Percentiles rank a stretch among this genome's conserved stretches.
Evolutionary conservation across 129 eudicot species (phyloP).

Genomic region (Saposhnikovia divaricata): DNA sequence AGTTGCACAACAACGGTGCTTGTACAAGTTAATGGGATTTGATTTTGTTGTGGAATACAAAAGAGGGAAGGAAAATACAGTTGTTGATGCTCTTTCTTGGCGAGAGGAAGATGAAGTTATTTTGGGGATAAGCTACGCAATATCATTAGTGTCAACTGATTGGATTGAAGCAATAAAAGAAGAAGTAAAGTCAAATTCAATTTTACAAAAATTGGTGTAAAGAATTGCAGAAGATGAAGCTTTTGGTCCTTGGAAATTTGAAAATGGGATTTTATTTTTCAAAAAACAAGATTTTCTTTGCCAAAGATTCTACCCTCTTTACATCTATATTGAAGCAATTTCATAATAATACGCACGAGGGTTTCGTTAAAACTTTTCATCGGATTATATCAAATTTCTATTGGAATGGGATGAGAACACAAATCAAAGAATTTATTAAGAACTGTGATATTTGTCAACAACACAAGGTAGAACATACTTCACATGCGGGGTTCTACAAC

Average conservation of each 20-base stretch:
- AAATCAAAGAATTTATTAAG: not conserved
- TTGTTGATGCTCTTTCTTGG: no score
- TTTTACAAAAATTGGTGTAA: not conserved
- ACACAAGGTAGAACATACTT: not conserved
- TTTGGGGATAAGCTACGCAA: no score
- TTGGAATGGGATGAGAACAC: not conserved
- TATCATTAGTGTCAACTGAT: no score
- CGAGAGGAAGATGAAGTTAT: no score
- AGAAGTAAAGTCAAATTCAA: no score
- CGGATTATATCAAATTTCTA: not conserved
- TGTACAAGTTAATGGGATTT: no score
- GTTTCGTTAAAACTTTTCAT: not conserved
- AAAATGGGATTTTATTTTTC: not conserved
- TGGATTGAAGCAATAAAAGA: no score
- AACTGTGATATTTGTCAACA: not conserved
- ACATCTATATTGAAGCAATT: not conserved
- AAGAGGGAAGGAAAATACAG: no score
- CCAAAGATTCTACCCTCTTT: not conserved
- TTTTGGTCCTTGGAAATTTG: not conserved
- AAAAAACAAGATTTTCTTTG: not conserved
- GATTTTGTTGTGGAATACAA: no score
- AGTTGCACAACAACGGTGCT: no score
- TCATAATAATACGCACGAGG: not conserved
- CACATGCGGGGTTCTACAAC: slow-evolving; percentile 10
- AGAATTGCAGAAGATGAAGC: not conserved